phyloP scores from a whole-genome alignment of 148 eudicot genomes.

The Persicaria tinctoria region DNA sequence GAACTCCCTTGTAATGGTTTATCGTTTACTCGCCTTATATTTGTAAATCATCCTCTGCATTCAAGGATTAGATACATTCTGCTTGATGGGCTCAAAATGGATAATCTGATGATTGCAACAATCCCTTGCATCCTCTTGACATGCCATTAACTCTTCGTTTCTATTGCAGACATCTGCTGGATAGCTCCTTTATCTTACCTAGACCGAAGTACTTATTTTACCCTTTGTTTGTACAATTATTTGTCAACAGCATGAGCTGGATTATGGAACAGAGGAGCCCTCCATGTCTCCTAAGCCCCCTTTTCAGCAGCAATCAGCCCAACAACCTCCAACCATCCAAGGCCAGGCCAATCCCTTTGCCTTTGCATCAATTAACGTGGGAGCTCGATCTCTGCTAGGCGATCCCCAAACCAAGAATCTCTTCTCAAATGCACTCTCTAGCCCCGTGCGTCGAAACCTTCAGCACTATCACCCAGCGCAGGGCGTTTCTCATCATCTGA shows the following conservation, averaged over 20 bases:
- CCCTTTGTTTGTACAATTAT: background rate
- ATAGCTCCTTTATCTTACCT: background rate
- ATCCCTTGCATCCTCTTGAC: background rate
- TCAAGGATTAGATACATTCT: background rate
- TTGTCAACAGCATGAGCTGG: constrained; percentile 23
- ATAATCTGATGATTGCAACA: background rate
- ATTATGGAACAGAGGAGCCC: constrained; percentile 29
- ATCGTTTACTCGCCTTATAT: background rate
- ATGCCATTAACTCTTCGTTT: background rate
- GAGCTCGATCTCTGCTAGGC: constrained; percentile 32
- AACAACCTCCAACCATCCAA: constrained; percentile 14
- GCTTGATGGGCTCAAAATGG: background rate
- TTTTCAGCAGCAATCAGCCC: constrained; percentile 18
- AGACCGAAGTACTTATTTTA: background rate
- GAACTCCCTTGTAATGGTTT: background rate
- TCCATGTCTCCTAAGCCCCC: constrained; percentile 38
- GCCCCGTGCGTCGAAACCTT: constrained; percentile 74
- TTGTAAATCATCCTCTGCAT: background rate
- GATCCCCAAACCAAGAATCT: constrained; percentile 62
- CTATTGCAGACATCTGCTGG: background rate
- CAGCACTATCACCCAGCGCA: constrained; percentile 68
- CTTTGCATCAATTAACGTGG: constrained; percentile 22
- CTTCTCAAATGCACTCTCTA: constrained; percentile 76
- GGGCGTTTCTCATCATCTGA: constrained; percentile 32
- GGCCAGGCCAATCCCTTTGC: constrained; percentile 18